Conservation (phyloP, 352 stramenopile species). For the Globisporangium spinosum region DNA sequence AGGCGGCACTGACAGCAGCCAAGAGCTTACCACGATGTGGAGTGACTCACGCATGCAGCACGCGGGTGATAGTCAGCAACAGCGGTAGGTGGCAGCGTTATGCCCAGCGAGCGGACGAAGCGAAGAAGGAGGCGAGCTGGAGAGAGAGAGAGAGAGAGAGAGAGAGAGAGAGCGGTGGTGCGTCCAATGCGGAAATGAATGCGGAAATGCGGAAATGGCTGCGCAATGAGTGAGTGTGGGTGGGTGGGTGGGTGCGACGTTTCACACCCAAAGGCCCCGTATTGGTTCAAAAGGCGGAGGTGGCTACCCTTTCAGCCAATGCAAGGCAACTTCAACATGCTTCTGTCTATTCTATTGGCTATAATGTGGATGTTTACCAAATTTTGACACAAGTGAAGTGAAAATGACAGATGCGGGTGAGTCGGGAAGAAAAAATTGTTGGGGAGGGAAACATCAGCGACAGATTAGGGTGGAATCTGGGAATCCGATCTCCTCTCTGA, state of each 20-base stretch:
- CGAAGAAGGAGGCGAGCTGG: not conserved
- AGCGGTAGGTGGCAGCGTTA: not conserved
- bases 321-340: conserved; percentile 1
- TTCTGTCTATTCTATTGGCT: not conserved
- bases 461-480: not conserved
- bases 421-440: not conserved
- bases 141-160: not conserved
- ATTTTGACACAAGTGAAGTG: not conserved
- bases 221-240: not conserved
- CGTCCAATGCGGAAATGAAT: not conserved
- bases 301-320: conserved; percentile 1
- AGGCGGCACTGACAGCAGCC: not conserved
- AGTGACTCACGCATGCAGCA: not conserved
- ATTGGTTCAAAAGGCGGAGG: not conserved
- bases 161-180: not conserved
- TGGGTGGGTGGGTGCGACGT: not conserved
- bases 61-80: not conserved
- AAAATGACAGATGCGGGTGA: not conserved
- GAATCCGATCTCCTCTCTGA: not conserved
- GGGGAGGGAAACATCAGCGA: not conserved
- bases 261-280: not conserved
- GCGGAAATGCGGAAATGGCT: not conserved
- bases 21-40: not conserved
- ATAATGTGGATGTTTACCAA: not conserved
- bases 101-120: not conserved